Evolutionary conservation across 768 basidiomycete genomes (phyloP), one percentile per base, ranked within the genome.

Genomic region (Tylopilus intermedius): DNA sequence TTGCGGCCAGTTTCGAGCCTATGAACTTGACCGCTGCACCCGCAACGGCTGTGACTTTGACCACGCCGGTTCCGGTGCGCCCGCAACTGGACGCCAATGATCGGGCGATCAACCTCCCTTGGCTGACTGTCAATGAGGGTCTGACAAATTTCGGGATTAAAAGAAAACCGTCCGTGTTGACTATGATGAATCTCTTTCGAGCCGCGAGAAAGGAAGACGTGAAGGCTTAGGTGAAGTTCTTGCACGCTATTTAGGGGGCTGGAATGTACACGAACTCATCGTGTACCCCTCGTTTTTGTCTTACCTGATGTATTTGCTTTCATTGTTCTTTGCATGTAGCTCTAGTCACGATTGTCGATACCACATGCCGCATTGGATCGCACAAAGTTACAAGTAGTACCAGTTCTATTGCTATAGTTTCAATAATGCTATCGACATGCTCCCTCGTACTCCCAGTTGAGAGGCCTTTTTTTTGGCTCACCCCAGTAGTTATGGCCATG

Each of bases 1-100:
- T 79, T 56, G 69, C 71, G 14, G 62, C 70, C n/a, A 77, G 76
- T 32, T 79, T 79, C 55, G 62, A 63, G n/a, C 75, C 76, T 14
- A 33, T 14, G 5, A 1, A 5, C 15, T 48, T 43, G 27, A 43
- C 46, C 26, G 43, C 35, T 18, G 38, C 29, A 13, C 52, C 41
- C 11, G 18, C 32, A 33, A 40, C 43, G 10, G 40, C 45, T 9
- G 15, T 38, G 2, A 38, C 41, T 14, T 22, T 24, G n/a, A 37
- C 42, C 10, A 43, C 30, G 11, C 38, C 35, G 0, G 40, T 38
- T 32, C 39, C 47, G 30, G 10, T 11, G 27, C 54, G 49, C 35
- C 15, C 45, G 1, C 54, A 45, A 48, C 38, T 49, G 11, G 27
- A 42, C 18, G 41, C 27, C 4, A 39, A n/a, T 5, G 52, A 44